A percentile compares a stretch with the other conserved stretches of the same genome.
phyloP scores from a whole-genome alignment of 768 basidiomycete species.

The Collybiopsis confluens region DNA sequence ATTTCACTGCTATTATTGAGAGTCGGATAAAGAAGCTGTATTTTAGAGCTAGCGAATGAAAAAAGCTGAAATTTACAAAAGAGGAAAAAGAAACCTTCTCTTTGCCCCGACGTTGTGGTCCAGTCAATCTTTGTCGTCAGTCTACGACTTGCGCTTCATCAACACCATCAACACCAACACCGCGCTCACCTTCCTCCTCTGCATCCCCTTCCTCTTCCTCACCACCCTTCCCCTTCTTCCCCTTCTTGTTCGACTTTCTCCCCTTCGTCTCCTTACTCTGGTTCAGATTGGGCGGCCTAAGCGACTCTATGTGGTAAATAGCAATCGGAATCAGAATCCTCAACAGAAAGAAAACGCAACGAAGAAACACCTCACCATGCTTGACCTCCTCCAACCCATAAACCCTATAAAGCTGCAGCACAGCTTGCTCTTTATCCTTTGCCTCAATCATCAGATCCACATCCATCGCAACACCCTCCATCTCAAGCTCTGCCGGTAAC shows the following conservation, averaged over 20 bases:
- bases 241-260: slow-evolving; percentile 36
- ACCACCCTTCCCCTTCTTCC: slow-evolving; percentile 8
- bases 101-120: too few species aligned
- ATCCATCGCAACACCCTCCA: slow-evolving; percentile 59
- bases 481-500: slow-evolving; percentile 54
- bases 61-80: too few species aligned
- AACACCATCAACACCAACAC: too few species aligned
- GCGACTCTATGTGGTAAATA: too few species aligned
- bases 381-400: slow-evolving; percentile 68
- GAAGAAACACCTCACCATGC: slow-evolving; percentile 34
- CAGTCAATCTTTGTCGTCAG: not conserved
- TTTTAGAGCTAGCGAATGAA: too few species aligned
- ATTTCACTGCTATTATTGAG: too few species aligned
- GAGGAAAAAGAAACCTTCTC: too few species aligned
- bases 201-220: not conserved
- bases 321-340: not conserved
- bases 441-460: slow-evolving; percentile 89
- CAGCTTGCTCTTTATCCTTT: slow-evolving; percentile 92
- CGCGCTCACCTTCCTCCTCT: not conserved
- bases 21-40: too few species aligned
- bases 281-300: slow-evolving; percentile 38
- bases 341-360: not conserved
- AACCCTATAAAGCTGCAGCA: slow-evolving; percentile 77
- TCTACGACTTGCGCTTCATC: not conserved
- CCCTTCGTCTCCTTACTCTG: slow-evolving; percentile 41